Base-by-base conservation (phyloP, 2,329 filamentous ascomycete genomes). In the Penicillium aurantiogriseum region DNA sequence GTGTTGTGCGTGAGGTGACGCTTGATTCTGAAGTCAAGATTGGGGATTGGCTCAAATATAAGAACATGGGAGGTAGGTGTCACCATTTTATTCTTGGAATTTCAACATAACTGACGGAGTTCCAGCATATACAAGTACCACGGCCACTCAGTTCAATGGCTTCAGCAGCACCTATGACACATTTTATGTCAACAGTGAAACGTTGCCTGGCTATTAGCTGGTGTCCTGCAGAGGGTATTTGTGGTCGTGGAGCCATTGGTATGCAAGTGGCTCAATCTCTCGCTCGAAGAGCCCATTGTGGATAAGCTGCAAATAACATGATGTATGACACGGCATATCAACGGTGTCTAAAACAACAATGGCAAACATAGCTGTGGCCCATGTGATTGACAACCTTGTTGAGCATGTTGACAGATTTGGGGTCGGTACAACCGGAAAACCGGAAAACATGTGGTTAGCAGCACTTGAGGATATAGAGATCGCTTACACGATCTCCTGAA, bases 1-100 rank as follows among this genome's bases (percentile, higher is more conserved):
- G 62, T 48, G 63, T 71, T n/a, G 57, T 51, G 2, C 44, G 55
- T 2, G 59, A 64, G 2, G 51, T 56, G 4, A 36, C n/a, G 0
- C 51, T 69, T 31, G 49, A 58, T 1, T 57, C 35, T 0, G 64
- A 68, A 19, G 60, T 69, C 11, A 57, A 54, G 25, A 35, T 63
- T 36, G 68, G 67, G 1, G 67, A 71, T 49, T 71, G 68, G 68
- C 47, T 70, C 13, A 60, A 57, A 27, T 70, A 67, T 52, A 48
- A 45, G n/a, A 60, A 70, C 51, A 71, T 71, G 66, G 69, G 68
- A 36, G 67, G 67, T 68, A 46, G 58, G 66, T 58, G n/a, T 25
- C 48, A 9, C 8, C 38, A 9, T 21, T 8, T 21, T 2, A 29
- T 11, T 29, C 17, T 27, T 19, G 25, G 9, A 21, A 15, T n/a